These are phyloP conservation scores for Amyloporia xantha DNA, from an alignment of 768 basidiomycete species.

Conservation along the genomic window DNA sequence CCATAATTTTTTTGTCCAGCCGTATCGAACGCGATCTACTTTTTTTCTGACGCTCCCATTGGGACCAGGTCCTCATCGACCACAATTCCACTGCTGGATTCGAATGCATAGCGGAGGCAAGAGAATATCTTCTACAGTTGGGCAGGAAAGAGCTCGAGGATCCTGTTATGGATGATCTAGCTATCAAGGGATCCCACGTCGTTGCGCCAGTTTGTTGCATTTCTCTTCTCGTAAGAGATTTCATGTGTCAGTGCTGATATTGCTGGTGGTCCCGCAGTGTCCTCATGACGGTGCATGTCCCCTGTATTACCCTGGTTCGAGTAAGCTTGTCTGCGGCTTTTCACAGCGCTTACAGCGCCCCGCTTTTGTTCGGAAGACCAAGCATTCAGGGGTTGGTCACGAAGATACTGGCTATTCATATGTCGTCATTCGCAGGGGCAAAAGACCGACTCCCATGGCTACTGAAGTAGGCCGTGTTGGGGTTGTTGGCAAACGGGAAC, in stretches of 20 bases:
- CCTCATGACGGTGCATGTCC: slow-evolving; percentile 89
- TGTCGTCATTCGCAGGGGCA: slow-evolving; percentile 77
- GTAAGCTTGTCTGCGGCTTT: slow-evolving; percentile 68
- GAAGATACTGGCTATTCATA: slow-evolving; percentile 90
- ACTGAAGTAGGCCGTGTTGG: slow-evolving; percentile 46
- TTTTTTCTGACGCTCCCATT: slow-evolving; percentile 6
- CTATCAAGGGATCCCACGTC: slow-evolving; percentile 64
- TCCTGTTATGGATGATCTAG: slow-evolving; percentile 28
- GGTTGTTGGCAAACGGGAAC: slow-evolving; percentile 41
- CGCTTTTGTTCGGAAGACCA: slow-evolving; percentile 77
- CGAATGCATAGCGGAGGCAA: slow-evolving; percentile 66
- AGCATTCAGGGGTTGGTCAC: slow-evolving; percentile 78
- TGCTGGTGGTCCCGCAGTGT: slow-evolving; percentile 44
- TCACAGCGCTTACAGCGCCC: slow-evolving; percentile 85
- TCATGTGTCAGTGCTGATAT: background rate
- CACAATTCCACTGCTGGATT: slow-evolving; percentile 74
- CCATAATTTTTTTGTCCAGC: background rate
- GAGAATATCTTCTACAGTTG: slow-evolving; percentile 61
- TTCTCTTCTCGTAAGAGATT: too few species aligned
- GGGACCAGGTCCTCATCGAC: slow-evolving; percentile 73
- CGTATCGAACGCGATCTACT: background rate
- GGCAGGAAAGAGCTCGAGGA: slow-evolving; percentile 55
- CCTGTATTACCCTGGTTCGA: slow-evolving; percentile 49
- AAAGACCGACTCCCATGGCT: slow-evolving; percentile 41
- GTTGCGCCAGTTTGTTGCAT: slow-evolving; percentile 68